These are phyloP conservation scores for Rhododendron vialii DNA, from an alignment of 148 eudicot genomes.

Conservation along the genomic window DNA sequence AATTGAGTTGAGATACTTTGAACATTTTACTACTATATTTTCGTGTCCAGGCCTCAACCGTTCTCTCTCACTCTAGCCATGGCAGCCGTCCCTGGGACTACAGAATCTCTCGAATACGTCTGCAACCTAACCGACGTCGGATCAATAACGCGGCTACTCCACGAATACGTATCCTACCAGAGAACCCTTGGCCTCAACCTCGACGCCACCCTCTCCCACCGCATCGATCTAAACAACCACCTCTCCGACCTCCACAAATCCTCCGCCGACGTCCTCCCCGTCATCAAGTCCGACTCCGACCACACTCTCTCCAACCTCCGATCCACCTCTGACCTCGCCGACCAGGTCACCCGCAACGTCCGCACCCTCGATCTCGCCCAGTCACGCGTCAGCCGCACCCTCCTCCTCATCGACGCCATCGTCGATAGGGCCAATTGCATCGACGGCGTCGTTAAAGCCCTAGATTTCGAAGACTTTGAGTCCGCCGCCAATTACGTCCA, in stretches of 20 bases:
- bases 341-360: slow-evolving; percentile 65
- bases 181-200: slow-evolving; percentile 52
- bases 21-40: too few species aligned
- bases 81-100: too few species aligned
- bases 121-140: too few species aligned
- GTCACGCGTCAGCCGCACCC: slow-evolving; percentile 64
- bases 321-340: slow-evolving; percentile 64
- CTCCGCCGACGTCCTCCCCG: slow-evolving; percentile 39
- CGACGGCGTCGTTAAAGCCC: slow-evolving; percentile 42
- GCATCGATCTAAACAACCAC: slow-evolving; percentile 58
- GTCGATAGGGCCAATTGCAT: slow-evolving; percentile 51
- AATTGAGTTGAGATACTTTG: too few species aligned
- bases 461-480: too few species aligned
- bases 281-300: slow-evolving; percentile 52
- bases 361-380: slow-evolving; percentile 87
- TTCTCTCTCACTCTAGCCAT: too few species aligned
- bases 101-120: too few species aligned
- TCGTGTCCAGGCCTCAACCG: too few species aligned
- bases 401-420: slow-evolving; percentile 74
- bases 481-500: too few species aligned
- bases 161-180: too few species aligned
- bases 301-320: slow-evolving; percentile 58
- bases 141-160: too few species aligned
- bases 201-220: slow-evolving; percentile 52
- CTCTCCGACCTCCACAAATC: slow-evolving; percentile 58